Conservation (phyloP, 2,329 filamentous ascomycete species). For the Trichophyton rubrum region DNA sequence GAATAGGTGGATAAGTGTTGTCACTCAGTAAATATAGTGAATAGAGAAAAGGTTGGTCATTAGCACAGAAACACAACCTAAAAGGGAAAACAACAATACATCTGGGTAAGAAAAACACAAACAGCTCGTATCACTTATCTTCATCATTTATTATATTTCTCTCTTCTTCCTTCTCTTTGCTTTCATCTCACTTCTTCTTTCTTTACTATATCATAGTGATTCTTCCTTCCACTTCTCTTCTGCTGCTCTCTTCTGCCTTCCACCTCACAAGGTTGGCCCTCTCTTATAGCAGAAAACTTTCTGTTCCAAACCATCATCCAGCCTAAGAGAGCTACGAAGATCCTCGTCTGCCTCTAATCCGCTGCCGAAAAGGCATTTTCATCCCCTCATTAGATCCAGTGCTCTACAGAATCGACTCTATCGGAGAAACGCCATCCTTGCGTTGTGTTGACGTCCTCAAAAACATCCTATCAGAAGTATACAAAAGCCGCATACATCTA, state of each 20-base stretch:
- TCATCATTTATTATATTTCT: neutral
- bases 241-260: neutral
- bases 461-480: neutral
- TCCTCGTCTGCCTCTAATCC: neutral
- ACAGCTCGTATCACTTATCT: neutral
- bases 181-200: conserved; percentile 4
- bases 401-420: neutral
- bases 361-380: neutral
- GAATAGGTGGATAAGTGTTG: neutral
- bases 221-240: conserved; percentile 1
- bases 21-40: neutral
- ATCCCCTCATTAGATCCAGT: neutral
- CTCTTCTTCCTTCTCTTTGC: neutral
- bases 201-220: neutral
- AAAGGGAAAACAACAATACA: neutral
- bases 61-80: neutral
- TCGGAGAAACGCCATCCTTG: neutral
- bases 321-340: neutral
- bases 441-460: neutral
- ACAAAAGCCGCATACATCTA: neutral
- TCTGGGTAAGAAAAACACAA: neutral
- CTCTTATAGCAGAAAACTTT: neutral
- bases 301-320: neutral
- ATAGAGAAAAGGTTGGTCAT: neutral
- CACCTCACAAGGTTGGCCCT: neutral